These are phyloP conservation scores for Neolentinus lepideus DNA, from an alignment of 1,284 basidiomycete genomes.

Conservation along the genomic window DNA sequence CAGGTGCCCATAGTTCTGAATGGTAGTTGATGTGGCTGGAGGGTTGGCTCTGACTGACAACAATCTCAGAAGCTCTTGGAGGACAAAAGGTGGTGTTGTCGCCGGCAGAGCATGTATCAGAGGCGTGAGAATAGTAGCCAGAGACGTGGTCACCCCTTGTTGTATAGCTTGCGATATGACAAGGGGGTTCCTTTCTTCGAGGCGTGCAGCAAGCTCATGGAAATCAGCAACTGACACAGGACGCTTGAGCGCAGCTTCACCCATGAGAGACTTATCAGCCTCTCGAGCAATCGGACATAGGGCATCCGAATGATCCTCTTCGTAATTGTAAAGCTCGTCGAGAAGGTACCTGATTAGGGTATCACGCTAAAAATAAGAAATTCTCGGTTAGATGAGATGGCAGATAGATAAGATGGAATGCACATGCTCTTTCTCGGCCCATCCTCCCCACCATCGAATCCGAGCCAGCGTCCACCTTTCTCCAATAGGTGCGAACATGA, in stretches of 20 bases:
- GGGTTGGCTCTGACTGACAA: not conserved
- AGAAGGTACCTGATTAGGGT: slow-evolving; percentile 25
- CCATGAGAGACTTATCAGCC: not conserved
- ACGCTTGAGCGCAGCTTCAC: not conserved
- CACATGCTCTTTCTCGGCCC: slow-evolving; percentile 25
- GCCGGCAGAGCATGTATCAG: not conserved
- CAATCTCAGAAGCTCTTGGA: not conserved
- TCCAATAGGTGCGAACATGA: slow-evolving; percentile 27
- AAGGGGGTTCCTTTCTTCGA: not conserved
- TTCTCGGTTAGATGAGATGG: not conserved
- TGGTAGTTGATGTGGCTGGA: not conserved
- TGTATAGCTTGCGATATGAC: not conserved
- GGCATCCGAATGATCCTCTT: slow-evolving; percentile 8
- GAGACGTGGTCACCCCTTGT: not conserved
- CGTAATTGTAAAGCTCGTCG: slow-evolving; percentile 20
- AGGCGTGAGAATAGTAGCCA: not conserved
- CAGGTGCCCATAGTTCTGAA: not conserved
- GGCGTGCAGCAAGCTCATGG: not conserved
- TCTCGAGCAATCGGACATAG: not conserved
- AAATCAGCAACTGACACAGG: not conserved
- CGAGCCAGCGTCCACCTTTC: slow-evolving; percentile 23
- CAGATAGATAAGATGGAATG: slow-evolving; percentile 2
- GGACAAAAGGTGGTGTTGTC: not conserved
- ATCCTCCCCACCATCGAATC: slow-evolving; percentile 34
- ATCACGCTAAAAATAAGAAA: slow-evolving; percentile 15